Base-by-base conservation (phyloP, 176 grass and related monocot genomes). In the Melocanna baccifera region DNA sequence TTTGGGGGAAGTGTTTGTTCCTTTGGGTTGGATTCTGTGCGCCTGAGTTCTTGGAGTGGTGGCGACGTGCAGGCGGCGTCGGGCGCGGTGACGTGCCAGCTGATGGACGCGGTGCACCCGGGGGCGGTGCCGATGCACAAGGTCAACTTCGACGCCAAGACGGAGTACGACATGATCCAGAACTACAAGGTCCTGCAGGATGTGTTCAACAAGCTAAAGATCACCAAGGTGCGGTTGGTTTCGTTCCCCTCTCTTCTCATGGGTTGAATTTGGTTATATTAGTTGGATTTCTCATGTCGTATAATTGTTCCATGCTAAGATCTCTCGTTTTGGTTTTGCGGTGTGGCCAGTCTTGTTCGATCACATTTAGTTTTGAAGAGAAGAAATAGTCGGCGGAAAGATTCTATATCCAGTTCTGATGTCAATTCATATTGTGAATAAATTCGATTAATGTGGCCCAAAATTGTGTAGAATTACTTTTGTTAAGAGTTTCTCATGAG, bases 161-260 rank as follows among this genome's bases (percentile, higher is more conserved):
- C 42, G 9, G 93, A 99, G 73, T 99, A 99, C 29, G 97, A 99
- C 1, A 99, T 99, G 97, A 99, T 99, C 36, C 96, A 99, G 84
- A 99, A 99, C 67, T 99, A 99, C 61, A 99, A 99, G 90, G 97
- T 99, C 0, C 91, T 99, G 48, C 97, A 99, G 92, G 97, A 99
- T 18, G 93, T 99, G 1, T 99, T 99, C 84, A 99, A 94, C 75
- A 99, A 94, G 62, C 88, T 96, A 2, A 99, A 99, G 89, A 91
- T 99, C 71, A 99, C 86, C 19, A 99, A 99, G 97, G 97, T 96
- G 70, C 53, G 52, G 13, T 95, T 23, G 20, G 20, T 41, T 52
- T 76, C 23, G 3, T 52, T 76, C 9, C 3, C 16, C 13, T n/a
- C 10, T 14, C 53, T 18, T 51, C 12, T 12, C 48, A 0, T 7